Evolutionary conservation across 495 filamentous ascomycete genomes (phyloP).

Genomic region (Tuber microsphaerosporum): DNA sequence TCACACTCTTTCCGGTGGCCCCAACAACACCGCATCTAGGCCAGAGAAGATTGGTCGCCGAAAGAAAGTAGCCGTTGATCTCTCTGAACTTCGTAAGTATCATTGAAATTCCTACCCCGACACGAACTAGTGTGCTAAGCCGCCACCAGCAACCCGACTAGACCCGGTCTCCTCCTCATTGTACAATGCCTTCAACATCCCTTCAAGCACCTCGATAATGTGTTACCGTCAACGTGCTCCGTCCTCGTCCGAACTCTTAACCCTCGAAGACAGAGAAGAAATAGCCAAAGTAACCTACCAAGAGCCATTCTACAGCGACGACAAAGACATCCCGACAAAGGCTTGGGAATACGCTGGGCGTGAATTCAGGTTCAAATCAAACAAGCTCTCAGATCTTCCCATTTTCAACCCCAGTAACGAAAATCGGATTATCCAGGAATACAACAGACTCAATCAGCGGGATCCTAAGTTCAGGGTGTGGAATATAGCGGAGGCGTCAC

Average conservation of each 20-base stretch:
- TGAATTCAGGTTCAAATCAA: slow-evolving; percentile 74
- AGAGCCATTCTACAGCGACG: slow-evolving; percentile 80
- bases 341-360: slow-evolving; percentile 77
- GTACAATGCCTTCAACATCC: neutral
- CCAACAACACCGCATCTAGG: neutral
- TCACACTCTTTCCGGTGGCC: neutral
- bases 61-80: neutral
- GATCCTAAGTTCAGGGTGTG: slow-evolving; percentile 50
- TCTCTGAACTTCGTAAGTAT: neutral
- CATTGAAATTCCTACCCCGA: neutral
- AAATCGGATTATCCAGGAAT: slow-evolving; percentile 50
- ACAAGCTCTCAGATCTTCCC: slow-evolving; percentile 66
- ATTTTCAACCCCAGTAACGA: slow-evolving; percentile 64
- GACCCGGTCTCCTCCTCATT: neutral
- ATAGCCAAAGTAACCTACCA: slow-evolving; percentile 64
- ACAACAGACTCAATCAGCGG: slow-evolving; percentile 45
- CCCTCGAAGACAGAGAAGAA: slow-evolving; percentile 16
- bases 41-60: neutral
- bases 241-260: slow-evolving; percentile 19
- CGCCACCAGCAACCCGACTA: neutral
- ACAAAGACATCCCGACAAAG: slow-evolving; percentile 73
- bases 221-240: slow-evolving; percentile 23
- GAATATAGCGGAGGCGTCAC: slow-evolving; percentile 61
- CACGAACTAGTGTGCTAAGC: neutral
- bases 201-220: neutral